Conservation (phyloP, 2,329 filamentous ascomycete species). For the Monosporascus sp. region DNA sequence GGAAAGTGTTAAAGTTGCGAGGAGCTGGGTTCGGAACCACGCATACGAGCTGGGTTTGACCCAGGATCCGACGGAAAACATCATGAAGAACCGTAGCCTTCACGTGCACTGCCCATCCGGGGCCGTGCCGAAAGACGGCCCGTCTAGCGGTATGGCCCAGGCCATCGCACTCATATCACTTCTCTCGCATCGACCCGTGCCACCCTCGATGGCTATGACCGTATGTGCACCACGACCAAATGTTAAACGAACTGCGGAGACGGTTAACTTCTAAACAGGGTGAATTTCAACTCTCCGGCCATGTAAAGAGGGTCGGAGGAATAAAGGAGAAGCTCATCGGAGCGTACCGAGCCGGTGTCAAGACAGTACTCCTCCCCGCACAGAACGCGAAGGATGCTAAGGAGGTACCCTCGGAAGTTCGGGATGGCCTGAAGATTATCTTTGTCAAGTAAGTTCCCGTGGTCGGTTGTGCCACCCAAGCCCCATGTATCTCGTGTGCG, state of each 20-base stretch:
- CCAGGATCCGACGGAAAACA: slow-evolving; percentile 74
- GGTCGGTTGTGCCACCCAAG: too few relatives aligned
- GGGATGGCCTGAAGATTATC: slow-evolving; percentile 78
- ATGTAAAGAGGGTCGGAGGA: slow-evolving; percentile 89
- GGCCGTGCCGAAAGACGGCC: slow-evolving; percentile 90
- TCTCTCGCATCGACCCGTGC: slow-evolving; percentile 79
- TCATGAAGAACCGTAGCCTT: slow-evolving; percentile 91
- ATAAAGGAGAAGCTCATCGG: slow-evolving; percentile 99
- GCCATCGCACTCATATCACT: slow-evolving; percentile 89
- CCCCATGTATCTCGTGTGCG: neutral
- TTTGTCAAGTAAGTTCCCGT: slow-evolving; percentile 63
- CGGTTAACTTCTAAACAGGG: slow-evolving; percentile 38
- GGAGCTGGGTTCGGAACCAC: slow-evolving; percentile 96
- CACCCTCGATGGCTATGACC: slow-evolving; percentile 94
- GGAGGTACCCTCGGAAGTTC: slow-evolving; percentile 87
- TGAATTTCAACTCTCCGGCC: slow-evolving; percentile 74
- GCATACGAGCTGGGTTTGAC: slow-evolving; percentile 86
- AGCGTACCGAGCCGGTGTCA: slow-evolving; percentile 85
- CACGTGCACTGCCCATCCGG: slow-evolving; percentile 96
- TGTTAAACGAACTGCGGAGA: too few relatives aligned
- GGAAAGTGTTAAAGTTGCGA: slow-evolving; percentile 91
- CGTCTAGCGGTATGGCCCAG: slow-evolving; percentile 84
- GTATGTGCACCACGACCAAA: slow-evolving; percentile 35
- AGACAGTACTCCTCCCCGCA: slow-evolving; percentile 82
- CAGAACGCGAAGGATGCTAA: slow-evolving; percentile 89